Evolutionary conservation across 768 basidiomycete species (phyloP).

Genomic region (Ramaria sp.): DNA sequence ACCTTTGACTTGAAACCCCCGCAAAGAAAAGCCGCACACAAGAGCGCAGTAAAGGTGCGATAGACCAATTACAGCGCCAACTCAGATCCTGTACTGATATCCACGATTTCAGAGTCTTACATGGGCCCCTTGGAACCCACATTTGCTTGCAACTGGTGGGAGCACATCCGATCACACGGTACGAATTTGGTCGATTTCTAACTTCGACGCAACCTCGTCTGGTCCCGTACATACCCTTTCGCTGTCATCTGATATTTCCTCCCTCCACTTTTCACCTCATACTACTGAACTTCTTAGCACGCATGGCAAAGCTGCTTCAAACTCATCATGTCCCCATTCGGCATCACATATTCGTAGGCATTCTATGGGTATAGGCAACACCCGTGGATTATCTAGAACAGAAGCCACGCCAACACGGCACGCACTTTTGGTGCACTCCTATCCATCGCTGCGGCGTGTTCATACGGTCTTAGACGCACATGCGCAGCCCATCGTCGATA

Average conservation of each 20-base stretch:
- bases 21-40: constrained; percentile 34
- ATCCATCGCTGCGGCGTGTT: constrained; percentile 77
- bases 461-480: constrained; percentile 86
- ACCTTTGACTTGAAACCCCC: neutral
- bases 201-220: constrained; percentile 49
- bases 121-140: constrained; percentile 95
- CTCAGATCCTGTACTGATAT: neutral
- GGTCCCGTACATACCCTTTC: constrained; percentile 79
- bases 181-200: constrained; percentile 50
- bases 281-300: constrained; percentile 84
- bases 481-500: constrained; percentile 19
- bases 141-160: constrained; percentile 87
- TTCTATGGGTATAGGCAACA: neutral
- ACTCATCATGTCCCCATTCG: neutral
- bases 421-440: constrained; percentile 68
- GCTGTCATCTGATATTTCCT: constrained; percentile 87
- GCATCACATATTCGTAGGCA: neutral
- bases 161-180: constrained; percentile 89
- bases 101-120: constrained; percentile 58
- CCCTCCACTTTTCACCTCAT: constrained; percentile 78
- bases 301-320: constrained; percentile 40
- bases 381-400: too few relatives aligned
- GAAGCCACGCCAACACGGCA: constrained; percentile 53
- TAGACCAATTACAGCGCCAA: neutral
- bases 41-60: constrained; percentile 47